A percentile compares a stretch with the other conserved stretches of the same genome.
Evolutionary conservation across 768 basidiomycete genomes (phyloP).

Genomic region (Rickenella mellea): DNA sequence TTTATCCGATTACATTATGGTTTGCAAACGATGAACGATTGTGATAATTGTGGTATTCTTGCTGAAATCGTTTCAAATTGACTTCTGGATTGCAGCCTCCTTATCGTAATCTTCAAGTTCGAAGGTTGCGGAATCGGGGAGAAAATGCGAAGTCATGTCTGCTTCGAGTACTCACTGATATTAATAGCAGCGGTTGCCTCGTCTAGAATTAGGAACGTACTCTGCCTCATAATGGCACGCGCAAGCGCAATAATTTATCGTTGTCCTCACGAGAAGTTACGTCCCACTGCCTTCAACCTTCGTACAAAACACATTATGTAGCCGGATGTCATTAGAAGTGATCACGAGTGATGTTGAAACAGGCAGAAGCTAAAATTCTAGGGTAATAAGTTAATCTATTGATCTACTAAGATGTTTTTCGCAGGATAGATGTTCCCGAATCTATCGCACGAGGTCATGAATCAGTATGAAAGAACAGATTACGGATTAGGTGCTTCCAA

Average conservation of each 20-base stretch:
- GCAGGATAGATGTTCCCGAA: no score
- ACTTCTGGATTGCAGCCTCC: constrained; percentile 28
- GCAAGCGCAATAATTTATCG: constrained; percentile 32
- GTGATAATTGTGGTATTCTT: constrained; percentile 28
- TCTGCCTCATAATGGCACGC: constrained; percentile 16
- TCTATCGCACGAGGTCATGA: no score
- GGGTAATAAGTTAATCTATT: no score
- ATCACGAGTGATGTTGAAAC: no score
- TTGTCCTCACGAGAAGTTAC: constrained; percentile 23
- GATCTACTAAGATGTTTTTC: no score
- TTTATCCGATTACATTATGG: constrained; percentile 13
- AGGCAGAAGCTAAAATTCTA: no score
- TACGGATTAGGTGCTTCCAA: no score
- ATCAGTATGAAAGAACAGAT: no score
- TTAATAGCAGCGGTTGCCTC: constrained; percentile 24
- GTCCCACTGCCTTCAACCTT: constrained; percentile 6
- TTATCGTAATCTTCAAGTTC: constrained; percentile 23
- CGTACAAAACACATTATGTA: no score
- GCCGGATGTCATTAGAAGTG: no score
- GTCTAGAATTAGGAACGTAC: constrained; percentile 23
- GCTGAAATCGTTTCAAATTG: constrained; percentile 22
- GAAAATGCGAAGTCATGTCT: no score
- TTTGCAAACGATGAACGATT: constrained; percentile 26
- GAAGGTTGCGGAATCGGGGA: no score
- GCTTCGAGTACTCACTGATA: neutral